Evolutionary conservation across 2,329 filamentous ascomycete genomes (phyloP), one percentile per base, ranked within the genome.

Genomic region (Zymoseptoria ardabiliae): DNA sequence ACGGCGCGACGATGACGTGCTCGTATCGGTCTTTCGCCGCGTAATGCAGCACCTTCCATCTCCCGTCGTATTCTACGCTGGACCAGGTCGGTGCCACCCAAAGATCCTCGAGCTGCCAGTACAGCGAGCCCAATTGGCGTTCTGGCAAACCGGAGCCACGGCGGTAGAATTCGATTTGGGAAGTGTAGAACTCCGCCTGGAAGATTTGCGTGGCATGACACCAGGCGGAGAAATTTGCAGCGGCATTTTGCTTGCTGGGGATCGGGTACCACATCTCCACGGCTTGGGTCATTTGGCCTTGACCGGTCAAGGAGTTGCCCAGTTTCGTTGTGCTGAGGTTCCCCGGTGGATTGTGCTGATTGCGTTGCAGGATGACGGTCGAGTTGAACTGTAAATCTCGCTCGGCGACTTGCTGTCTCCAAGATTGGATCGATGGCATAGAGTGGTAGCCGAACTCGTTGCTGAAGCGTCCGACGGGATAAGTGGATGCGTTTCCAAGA

Each of bases 31-130:
- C 82, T 59, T 80, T 81, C 2, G 80, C 79, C 1, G 78, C 74
- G 58, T 86, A 83, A 60, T 86, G 83, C 19, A 86, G 70, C 0
- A 85, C 77, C 68, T 87, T 86, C 83, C 83, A 86, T 0, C 84
- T 74, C 0, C 83, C 83, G 54, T 82, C 80, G 61, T 85, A 85
- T 68, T 87, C 84, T 35, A 86, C 81, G 0, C 82, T 80, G 0
- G 84, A 82, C 84, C 84, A 87, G 0, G 82, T 85, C 0, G 84
- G 83, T 1, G 82, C 83, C 63, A 84, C 82, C 68, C 67, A 70
- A 59, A 85, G 81, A 65, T 87, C 84, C 64, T 87, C 83, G 1
- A 87, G 74, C 66, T 87, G 84, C 85, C 84, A 87, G 69, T 86
- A 86, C 4, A 87, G 68, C 10, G 77, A 79, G 0, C 84, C 84